phyloP scores from a whole-genome alignment of 495 filamentous ascomycete species.

The Penicillium steckii region DNA sequence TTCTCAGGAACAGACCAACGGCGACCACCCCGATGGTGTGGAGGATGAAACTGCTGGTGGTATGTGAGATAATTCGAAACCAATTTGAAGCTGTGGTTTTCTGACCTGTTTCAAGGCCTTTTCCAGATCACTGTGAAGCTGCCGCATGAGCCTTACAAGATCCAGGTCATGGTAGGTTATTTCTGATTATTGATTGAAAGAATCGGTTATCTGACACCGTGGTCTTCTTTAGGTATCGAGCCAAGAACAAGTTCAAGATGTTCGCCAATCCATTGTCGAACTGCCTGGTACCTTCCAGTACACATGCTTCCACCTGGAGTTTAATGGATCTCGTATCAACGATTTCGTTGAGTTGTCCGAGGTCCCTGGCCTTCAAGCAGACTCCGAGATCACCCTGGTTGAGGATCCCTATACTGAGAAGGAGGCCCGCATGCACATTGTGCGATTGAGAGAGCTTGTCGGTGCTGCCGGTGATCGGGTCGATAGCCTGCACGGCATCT shows the following conservation, averaged over 20 bases:
- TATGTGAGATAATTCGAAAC: constrained; percentile 21
- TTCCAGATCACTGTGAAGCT: constrained; percentile 82
- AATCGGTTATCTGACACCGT: constrained; percentile 9
- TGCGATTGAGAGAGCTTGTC: constrained; percentile 87
- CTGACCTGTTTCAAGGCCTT: constrained; percentile 47
- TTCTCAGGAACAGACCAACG: constrained; percentile 39
- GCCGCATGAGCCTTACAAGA: constrained; percentile 74
- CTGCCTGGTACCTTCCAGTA: constrained; percentile 92
- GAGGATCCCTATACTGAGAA: constrained; percentile 99
- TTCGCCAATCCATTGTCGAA: constrained; percentile 95
- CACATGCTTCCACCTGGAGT: constrained; percentile 97
- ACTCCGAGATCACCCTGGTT: constrained; percentile 75
- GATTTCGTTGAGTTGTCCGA: constrained; percentile 94
- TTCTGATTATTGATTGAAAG: constrained; percentile 1
- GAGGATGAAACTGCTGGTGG: constrained; percentile 44
- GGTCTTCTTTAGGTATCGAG: constrained; percentile 66
- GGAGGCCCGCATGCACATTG: constrained; percentile 91
- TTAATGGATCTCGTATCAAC: constrained; percentile 81
- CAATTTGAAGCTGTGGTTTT: neutral
- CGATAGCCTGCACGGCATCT: constrained; percentile 83
- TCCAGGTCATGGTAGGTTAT: constrained; percentile 73
- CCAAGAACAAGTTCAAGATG: constrained; percentile 95
- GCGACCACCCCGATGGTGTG: constrained; percentile 30
- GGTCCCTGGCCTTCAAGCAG: constrained; percentile 70
- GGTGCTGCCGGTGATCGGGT: constrained; percentile 86